phyloP scores from a whole-genome alignment of 148 eudicot genomes.

The Suaeda aralocaspica region DNA sequence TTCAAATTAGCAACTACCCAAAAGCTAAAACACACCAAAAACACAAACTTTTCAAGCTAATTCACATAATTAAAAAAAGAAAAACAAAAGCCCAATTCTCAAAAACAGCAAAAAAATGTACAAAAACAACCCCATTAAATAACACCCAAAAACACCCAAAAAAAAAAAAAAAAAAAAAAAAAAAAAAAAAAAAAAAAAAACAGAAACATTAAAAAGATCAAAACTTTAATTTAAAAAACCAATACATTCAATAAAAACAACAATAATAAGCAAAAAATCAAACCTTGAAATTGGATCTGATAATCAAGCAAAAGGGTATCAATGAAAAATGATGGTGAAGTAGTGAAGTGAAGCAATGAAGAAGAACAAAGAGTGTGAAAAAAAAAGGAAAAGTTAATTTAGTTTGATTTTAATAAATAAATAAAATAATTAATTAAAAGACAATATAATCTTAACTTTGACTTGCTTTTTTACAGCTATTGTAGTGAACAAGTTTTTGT shows the following conservation, averaged over 20 bases:
- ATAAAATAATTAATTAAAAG: no score
- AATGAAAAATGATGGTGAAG: not conserved
- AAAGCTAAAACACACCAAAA: constrained; percentile 13
- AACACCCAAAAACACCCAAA: no score
- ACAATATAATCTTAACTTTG: constrained; percentile 1
- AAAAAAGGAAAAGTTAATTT: not conserved
- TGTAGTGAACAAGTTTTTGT: not conserved
- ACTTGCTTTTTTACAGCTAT: constrained; percentile 15
- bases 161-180: not conserved
- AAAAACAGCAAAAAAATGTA: constrained; percentile 10
- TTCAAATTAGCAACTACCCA: constrained; percentile 17
- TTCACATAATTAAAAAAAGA: not conserved
- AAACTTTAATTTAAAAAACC: not conserved
- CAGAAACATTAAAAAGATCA: not conserved
- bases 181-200: constrained; percentile 1
- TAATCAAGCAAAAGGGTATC: constrained; percentile 10
- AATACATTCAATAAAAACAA: not conserved
- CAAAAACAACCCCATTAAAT: not conserved
- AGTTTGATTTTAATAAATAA: not conserved
- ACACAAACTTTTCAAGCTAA: constrained; percentile 3
- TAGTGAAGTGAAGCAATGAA: not conserved
- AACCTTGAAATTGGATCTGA: constrained; percentile 38
- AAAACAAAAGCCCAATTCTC: not conserved
- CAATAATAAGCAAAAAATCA: constrained; percentile 6
- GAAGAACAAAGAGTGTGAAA: constrained; percentile 2